Percentiles rank a stretch among this genome's conserved stretches.
Evolutionary conservation across 371 early-diverging fungal species (phyloP).

Genomic region (Mucor lusitanicus): DNA sequence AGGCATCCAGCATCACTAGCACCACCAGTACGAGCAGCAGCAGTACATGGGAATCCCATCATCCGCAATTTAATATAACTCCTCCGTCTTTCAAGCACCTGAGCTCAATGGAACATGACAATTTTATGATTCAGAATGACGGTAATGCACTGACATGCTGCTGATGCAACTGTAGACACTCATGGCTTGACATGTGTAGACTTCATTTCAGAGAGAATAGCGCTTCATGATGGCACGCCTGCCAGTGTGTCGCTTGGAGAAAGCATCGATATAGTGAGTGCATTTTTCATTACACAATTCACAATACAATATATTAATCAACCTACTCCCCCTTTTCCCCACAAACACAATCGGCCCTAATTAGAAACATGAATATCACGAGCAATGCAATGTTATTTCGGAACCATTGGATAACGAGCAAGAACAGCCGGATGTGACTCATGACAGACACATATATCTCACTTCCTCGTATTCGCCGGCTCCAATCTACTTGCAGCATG

Average conservation of each 20-base stretch:
- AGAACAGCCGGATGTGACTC: slow-evolving; percentile 2
- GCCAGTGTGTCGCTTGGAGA: not conserved
- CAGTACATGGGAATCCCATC: slow-evolving; percentile 12
- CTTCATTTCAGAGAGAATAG: not conserved
- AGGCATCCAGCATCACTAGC: slow-evolving; percentile 26
- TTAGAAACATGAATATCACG: slow-evolving; percentile 11
- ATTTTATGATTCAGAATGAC: not conserved
- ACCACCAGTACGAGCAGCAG: slow-evolving; percentile 22
- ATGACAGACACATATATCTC: not conserved
- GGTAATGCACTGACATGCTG: not conserved
- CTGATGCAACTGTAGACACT: too few species aligned
- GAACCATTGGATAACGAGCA: not conserved
- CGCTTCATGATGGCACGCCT: not conserved
- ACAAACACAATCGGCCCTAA: not conserved
- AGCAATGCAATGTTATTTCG: not conserved
- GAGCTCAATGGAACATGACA: not conserved
- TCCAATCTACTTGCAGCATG: slow-evolving; percentile 23
- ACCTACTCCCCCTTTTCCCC: not conserved
- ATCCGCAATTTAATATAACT: not conserved
- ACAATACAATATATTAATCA: not conserved
- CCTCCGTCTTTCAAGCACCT: not conserved
- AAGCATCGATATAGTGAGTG: not conserved
- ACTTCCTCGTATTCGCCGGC: not conserved
- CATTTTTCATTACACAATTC: not conserved
- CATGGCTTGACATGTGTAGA: not conserved